Evolutionary conservation across 2,329 filamentous ascomycete genomes (phyloP).

Genomic region (Plenodomus lindquistii): DNA sequence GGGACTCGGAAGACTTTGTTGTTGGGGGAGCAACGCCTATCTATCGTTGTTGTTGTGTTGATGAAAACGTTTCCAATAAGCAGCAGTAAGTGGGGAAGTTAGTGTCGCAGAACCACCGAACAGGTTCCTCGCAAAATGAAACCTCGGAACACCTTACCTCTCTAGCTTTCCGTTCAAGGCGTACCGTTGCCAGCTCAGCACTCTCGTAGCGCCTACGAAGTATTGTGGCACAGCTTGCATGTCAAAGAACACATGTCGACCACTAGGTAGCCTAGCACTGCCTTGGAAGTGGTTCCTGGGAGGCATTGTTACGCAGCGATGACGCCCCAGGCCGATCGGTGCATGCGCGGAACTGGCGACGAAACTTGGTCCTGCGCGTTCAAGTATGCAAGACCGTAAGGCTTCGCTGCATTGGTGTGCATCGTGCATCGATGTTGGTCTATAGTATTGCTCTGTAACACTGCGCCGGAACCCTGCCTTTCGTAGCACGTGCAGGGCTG

Average conservation of each 20-base stretch:
- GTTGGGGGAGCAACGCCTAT: slow-evolving; percentile 4
- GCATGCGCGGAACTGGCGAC: not conserved
- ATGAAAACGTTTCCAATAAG: not conserved
- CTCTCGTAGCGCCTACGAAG: slow-evolving; percentile 23
- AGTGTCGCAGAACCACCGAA: slow-evolving; percentile 1
- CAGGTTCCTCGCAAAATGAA: slow-evolving; percentile 6
- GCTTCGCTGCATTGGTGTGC: not conserved
- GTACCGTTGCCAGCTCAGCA: slow-evolving; percentile 11
- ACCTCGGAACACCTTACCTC: not conserved
- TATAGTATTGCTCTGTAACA: slow-evolving; percentile 1
- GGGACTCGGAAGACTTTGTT: slow-evolving; percentile 2
- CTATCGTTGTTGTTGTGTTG: slow-evolving; percentile 1
- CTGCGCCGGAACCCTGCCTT: not conserved
- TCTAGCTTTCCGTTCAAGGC: not conserved
- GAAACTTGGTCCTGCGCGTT: not conserved
- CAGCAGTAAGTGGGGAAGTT: slow-evolving; percentile 1
- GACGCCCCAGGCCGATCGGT: slow-evolving; percentile 10
- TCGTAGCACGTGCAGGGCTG: not conserved
- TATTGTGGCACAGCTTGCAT: slow-evolving; percentile 26
- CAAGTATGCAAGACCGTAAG: not conserved
- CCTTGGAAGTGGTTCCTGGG: slow-evolving; percentile 7
- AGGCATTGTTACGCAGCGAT: slow-evolving; percentile 12
- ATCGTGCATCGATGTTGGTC: not conserved
- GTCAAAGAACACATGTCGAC: slow-evolving; percentile 1
- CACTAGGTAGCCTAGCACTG: slow-evolving; percentile 7